A percentile compares a stretch with the other conserved stretches of the same genome.
phyloP scores from a whole-genome alignment of 768 basidiomycete genomes.

The Coprinopsis cinerea region DNA sequence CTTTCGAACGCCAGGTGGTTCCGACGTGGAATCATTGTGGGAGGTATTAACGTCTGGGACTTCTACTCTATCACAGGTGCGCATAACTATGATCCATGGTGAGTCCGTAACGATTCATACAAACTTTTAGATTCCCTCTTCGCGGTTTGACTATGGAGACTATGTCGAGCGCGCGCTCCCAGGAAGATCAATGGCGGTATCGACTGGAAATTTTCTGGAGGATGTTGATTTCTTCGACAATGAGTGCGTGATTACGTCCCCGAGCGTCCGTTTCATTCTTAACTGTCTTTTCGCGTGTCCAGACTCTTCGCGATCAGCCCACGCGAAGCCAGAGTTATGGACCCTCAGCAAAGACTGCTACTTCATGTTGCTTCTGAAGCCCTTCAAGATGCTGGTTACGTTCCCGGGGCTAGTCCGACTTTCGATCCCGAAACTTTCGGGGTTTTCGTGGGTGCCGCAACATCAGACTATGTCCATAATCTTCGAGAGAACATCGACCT shows the following conservation, averaged over 20 bases:
- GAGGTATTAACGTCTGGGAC: slow-evolving; percentile 48
- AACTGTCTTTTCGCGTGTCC: background rate
- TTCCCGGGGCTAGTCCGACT: slow-evolving; percentile 48
- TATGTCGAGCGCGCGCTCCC: slow-evolving; percentile 27
- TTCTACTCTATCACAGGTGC: slow-evolving; percentile 54
- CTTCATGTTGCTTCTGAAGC: slow-evolving; percentile 65
- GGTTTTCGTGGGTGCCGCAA: slow-evolving; percentile 64
- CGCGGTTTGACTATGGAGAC: slow-evolving; percentile 46
- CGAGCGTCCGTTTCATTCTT: background rate
- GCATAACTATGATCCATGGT: background rate
- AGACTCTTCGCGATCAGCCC: slow-evolving; percentile 70
- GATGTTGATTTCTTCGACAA: slow-evolving; percentile 59
- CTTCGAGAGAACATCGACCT: slow-evolving; percentile 57
- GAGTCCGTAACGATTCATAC: slow-evolving; percentile 3
- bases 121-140: slow-evolving; percentile 47
- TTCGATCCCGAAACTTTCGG: slow-evolving; percentile 53
- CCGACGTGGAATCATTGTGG: slow-evolving; percentile 47
- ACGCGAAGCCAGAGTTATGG: slow-evolving; percentile 70
- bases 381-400: slow-evolving; percentile 65
- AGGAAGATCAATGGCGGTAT: slow-evolving; percentile 42
- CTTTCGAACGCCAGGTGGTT: slow-evolving; percentile 51
- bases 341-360: slow-evolving; percentile 68
- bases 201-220: slow-evolving; percentile 59
- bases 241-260: slow-evolving; percentile 22
- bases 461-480: slow-evolving; percentile 66